Evolutionary conservation across 805 yeast genomes (phyloP).

Genomic region (Kuraishia capsulata): DNA sequence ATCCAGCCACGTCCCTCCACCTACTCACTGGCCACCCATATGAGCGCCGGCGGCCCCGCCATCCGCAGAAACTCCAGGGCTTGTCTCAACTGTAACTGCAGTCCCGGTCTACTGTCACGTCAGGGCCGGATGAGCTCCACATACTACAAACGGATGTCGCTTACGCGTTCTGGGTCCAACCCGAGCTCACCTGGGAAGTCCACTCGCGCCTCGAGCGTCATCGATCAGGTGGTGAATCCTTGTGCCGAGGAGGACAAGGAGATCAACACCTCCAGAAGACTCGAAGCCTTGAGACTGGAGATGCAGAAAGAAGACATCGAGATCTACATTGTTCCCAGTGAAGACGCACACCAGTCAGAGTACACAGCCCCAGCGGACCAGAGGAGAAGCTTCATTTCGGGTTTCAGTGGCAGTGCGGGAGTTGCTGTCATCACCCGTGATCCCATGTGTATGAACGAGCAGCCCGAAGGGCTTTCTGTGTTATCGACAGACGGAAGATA

Average conservation of each 20-base stretch:
- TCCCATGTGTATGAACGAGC: conserved; percentile 36
- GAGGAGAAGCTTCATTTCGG: conserved; percentile 75
- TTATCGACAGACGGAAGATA: conserved; percentile 56
- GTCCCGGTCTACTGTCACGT: conserved; percentile 72
- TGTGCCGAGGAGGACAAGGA: conserved; percentile 22
- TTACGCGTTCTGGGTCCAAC: conserved; percentile 16
- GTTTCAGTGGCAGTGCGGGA: conserved; percentile 92
- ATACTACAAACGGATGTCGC: conserved; percentile 21
- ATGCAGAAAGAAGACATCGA: conserved; percentile 55
- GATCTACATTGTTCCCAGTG: conserved; percentile 58
- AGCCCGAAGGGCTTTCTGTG: conserved; percentile 47
- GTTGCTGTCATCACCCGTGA: conserved; percentile 70
- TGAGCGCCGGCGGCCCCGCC: conserved; percentile 11
- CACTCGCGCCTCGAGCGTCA: conserved; percentile 7
- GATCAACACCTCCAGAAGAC: conserved; percentile 49
- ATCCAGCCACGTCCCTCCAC: conserved; percentile 29
- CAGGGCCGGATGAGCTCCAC: conserved; percentile 51
- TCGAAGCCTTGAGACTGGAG: conserved; percentile 47
- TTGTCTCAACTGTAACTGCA: conserved; percentile 74
- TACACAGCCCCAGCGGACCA: conserved; percentile 77
- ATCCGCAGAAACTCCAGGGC: conserved; percentile 23
- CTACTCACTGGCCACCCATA: conserved; percentile 26
- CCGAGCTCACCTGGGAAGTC: conserved; percentile 5
- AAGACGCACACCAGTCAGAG: conserved; percentile 91
- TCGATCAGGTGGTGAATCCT: conserved; percentile 1